Evolutionary conservation across 1,139 yeast genomes (phyloP).

Genomic region (Pichia sp.): DNA sequence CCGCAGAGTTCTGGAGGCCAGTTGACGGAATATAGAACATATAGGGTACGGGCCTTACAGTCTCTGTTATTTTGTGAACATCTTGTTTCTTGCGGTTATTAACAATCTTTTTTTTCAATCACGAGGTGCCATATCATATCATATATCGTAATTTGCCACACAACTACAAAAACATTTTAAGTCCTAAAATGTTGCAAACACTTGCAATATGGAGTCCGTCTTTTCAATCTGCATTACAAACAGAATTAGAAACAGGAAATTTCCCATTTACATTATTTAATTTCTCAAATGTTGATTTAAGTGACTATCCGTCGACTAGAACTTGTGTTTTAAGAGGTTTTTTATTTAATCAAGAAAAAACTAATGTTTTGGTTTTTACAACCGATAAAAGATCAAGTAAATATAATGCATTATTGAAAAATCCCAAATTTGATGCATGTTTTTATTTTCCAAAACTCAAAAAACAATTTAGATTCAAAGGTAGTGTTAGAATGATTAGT

Average conservation of each 20-base stretch:
- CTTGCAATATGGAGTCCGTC: constrained; percentile 65
- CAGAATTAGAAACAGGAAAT: constrained; percentile 34
- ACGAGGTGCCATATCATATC: not conserved
- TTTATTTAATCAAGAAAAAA: constrained; percentile 60
- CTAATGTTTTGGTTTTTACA: constrained; percentile 62
- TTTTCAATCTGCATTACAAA: constrained; percentile 44
- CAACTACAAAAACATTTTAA: not conserved
- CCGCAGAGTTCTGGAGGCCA: not conserved
- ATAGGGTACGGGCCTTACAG: not conserved
- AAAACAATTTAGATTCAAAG: constrained; percentile 69
- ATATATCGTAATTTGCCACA: not conserved
- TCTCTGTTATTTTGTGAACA: not conserved
- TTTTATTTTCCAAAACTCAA: constrained; percentile 57
- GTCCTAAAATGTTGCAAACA: constrained; percentile 31
- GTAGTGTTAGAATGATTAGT: constrained; percentile 45
- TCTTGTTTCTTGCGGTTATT: not conserved
- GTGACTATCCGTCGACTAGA: constrained; percentile 57
- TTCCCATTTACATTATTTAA: constrained; percentile 51
- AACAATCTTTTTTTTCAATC: not conserved
- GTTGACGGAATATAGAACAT: not conserved
- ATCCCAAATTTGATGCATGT: constrained; percentile 65
- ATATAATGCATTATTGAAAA: constrained; percentile 43
- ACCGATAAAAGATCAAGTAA: constrained; percentile 70
- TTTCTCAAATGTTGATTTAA: constrained; percentile 56
- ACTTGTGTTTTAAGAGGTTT: constrained; percentile 73